These are phyloP conservation scores for Fraxinus nigra DNA, from an alignment of 305 asterid species.

Conservation along the genomic window DNA sequence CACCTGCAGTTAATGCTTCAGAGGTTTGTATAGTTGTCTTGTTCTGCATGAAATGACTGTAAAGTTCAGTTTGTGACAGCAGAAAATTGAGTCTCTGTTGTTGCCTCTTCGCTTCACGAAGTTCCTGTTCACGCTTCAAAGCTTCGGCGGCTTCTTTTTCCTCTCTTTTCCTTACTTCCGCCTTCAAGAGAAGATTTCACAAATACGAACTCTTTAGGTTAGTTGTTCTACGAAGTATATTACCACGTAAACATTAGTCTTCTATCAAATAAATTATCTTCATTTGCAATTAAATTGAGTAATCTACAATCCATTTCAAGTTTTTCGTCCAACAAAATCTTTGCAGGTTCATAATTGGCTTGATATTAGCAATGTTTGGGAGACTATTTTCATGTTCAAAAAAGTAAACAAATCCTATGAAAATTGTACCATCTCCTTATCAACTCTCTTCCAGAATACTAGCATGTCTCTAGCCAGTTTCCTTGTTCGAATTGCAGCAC, in stretches of 20 bases:
- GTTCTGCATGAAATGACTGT: slow-evolving; percentile 99
- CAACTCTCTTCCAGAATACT: slow-evolving; percentile 96
- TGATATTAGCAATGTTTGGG: slow-evolving; percentile 11
- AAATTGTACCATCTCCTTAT: slow-evolving; percentile 89
- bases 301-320: neutral
- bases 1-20: slow-evolving; percentile 50
- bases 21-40: slow-evolving; percentile 66
- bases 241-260: slow-evolving; percentile 11
- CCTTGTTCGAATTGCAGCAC: slow-evolving; percentile 84
- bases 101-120: slow-evolving; percentile 98
- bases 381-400: slow-evolving; percentile 13
- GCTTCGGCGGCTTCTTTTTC: slow-evolving; percentile 99
- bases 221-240: slow-evolving; percentile 10
- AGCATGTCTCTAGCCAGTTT: slow-evolving; percentile 93
- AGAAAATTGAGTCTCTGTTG: slow-evolving; percentile 95
- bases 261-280: neutral
- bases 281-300: neutral
- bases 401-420: slow-evolving; percentile 12
- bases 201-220: slow-evolving; percentile 10
- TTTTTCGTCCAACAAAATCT: slow-evolving; percentile 7
- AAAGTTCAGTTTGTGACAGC: slow-evolving; percentile 94
- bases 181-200: slow-evolving; percentile 49
- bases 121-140: slow-evolving; percentile 96
- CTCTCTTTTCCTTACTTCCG: slow-evolving; percentile 92
- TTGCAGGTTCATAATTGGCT: slow-evolving; percentile 5